Conservation (phyloP, 352 stramenopile genomes). For the Plasmopara viticola region DNA sequence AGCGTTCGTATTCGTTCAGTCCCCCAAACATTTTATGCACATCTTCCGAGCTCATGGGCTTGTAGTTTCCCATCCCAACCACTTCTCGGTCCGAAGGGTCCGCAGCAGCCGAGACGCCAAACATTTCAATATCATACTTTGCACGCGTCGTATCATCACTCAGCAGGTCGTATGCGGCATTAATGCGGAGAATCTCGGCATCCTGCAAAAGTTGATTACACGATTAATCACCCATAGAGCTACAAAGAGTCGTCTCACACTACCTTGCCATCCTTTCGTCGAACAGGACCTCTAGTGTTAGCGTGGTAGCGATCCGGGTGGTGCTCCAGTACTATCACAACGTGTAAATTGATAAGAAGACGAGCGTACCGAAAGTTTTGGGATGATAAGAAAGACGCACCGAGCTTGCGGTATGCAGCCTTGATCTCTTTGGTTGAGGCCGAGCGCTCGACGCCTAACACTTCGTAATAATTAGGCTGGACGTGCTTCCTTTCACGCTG, state of each 20-base stretch:
- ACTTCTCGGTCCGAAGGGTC: slow-evolving; percentile 27
- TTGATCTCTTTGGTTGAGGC: slow-evolving; percentile 72
- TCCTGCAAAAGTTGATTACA: slow-evolving; percentile 16
- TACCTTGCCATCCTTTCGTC: slow-evolving; percentile 32
- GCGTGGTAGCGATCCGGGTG: slow-evolving; percentile 56
- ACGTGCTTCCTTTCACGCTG: slow-evolving; percentile 15
- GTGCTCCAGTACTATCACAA: slow-evolving; percentile 47
- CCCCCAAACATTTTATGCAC: slow-evolving; percentile 71
- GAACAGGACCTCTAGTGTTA: slow-evolving; percentile 18
- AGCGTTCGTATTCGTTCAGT: slow-evolving; percentile 68
- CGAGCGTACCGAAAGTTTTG: not conserved
- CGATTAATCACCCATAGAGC: not conserved
- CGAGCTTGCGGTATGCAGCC: slow-evolving; percentile 64
- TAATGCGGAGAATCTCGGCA: slow-evolving; percentile 57
- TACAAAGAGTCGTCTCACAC: not conserved
- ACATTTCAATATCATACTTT: slow-evolving; percentile 70
- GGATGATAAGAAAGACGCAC: slow-evolving; percentile 24
- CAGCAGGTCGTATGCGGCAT: slow-evolving; percentile 66
- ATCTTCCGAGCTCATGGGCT: slow-evolving; percentile 59
- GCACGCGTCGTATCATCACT: slow-evolving; percentile 40
- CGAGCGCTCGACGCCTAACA: slow-evolving; percentile 54
- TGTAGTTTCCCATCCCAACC: slow-evolving; percentile 33
- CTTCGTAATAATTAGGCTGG: slow-evolving; percentile 49
- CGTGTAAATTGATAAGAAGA: slow-evolving; percentile 2
- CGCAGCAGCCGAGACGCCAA: slow-evolving; percentile 44